Evolutionary conservation across 352 stramenopile species (phyloP), one percentile per base, ranked within the genome.

Genomic region (Phytophthora sp.): DNA sequence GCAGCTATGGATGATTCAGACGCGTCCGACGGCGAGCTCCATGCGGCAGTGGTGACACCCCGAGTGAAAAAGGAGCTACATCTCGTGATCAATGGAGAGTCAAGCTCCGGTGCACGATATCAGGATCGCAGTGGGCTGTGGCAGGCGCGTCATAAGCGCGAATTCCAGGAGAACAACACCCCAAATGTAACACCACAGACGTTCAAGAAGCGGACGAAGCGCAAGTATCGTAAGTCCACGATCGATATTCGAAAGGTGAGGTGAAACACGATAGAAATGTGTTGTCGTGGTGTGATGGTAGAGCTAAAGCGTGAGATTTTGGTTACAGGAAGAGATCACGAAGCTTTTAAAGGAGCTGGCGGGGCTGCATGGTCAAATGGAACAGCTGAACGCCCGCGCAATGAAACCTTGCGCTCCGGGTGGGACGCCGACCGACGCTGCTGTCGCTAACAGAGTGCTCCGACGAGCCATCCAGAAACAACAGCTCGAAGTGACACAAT

Each of bases 281-380:
- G 16, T 27, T 12, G 45, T 33, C 4, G 12, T 15, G 16, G 3
- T 35, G 6, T 23, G 24, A 36, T 54, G 27, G 7, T 4, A 18
- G 4, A 3, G 16, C 20, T 13, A 47, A 47, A 47, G 12, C 29
- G 8, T 47, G 41, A 13, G 5, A 45, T 26, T 29, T n/a, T 27
- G 41, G 36, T 12, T n/a, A 8, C 33, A 74, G 66, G 71, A 76
- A 56, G 67, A 76, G 55, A 79, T 74, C 15, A 63, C 67, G 16
- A 44, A 56, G 7, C 50, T 79, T 24, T 26, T 76, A 50, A 53
- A 66, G 12, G 65, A 77, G 30, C 21, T 77, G 51, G 44, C 49
- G 8, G 60, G 31, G 6, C 36, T 77, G 20, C 66, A 73, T 23
- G 56, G 24, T 12, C 47, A 49, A 18, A 66, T 76, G 58, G 63